Percentiles rank a stretch among this genome's conserved stretches.
These are phyloP conservation scores for Funneliformis mosseae DNA, from an alignment of 192 early-diverging fungal genomes.

Conservation along the genomic window DNA sequence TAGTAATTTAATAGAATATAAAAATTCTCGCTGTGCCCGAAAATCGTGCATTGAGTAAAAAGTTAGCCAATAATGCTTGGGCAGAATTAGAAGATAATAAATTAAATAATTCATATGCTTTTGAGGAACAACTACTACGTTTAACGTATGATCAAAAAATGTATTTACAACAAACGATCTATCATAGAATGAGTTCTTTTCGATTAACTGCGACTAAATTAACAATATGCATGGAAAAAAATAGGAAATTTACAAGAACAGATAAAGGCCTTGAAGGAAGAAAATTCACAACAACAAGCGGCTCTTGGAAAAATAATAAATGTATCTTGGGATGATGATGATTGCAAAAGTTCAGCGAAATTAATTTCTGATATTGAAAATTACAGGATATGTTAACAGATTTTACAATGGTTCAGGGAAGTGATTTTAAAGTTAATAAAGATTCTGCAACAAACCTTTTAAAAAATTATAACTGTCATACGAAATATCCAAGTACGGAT, in stretches of 20 bases:
- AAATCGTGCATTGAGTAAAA: background rate
- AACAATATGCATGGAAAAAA: too few species aligned
- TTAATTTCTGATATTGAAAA: background rate
- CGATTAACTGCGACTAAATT: background rate
- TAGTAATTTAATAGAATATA: background rate
- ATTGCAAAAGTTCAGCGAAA: background rate
- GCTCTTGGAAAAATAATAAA: background rate
- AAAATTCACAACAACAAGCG: constrained; percentile 1
- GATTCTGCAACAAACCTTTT: background rate
- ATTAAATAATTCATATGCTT: background rate
- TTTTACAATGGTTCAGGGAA: constrained; percentile 8
- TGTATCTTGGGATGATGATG: background rate
- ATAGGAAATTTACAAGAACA: too few species aligned
- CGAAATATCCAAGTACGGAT: background rate
- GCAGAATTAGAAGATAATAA: background rate
- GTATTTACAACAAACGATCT: background rate
- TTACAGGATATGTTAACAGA: background rate
- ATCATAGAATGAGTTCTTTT: background rate
- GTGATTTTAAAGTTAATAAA: background rate
- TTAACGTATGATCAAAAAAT: background rate
- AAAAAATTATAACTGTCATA: background rate
- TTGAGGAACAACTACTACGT: background rate
- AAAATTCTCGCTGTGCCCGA: background rate
- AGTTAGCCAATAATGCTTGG: background rate
- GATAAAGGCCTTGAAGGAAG: background rate